Evolutionary conservation across 352 stramenopile species (phyloP).

Genomic region (Phytopythium cucurbitacearum): DNA sequence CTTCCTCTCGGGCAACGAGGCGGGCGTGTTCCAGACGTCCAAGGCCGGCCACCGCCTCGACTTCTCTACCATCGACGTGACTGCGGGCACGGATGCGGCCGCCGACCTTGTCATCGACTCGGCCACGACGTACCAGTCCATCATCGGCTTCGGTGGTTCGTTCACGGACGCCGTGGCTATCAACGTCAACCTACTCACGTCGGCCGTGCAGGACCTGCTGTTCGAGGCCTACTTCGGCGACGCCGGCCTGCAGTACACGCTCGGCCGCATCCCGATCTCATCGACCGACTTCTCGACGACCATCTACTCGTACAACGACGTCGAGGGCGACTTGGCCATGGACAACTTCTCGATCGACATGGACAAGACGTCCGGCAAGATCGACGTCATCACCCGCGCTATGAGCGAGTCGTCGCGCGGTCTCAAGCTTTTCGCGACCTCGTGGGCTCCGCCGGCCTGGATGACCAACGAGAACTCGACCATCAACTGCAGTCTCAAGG

Average conservation of each 20-base stretch:
- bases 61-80: slow-evolving; percentile 28
- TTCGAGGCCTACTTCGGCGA: slow-evolving; percentile 80
- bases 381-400: slow-evolving; percentile 64
- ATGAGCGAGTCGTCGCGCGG: slow-evolving; percentile 30
- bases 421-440: slow-evolving; percentile 72
- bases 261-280: slow-evolving; percentile 82
- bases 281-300: slow-evolving; percentile 84
- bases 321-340: slow-evolving; percentile 76
- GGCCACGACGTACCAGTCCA: slow-evolving; percentile 61
- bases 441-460: slow-evolving; percentile 83
- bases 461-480: slow-evolving; percentile 78
- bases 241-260: slow-evolving; percentile 76
- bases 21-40: slow-evolving; percentile 45
- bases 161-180: slow-evolving; percentile 86
- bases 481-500: slow-evolving; percentile 54
- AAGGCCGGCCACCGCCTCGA: slow-evolving; percentile 43
- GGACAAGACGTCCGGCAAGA: slow-evolving; percentile 71
- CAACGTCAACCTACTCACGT: slow-evolving; percentile 66
- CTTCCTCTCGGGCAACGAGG: slow-evolving; percentile 27
- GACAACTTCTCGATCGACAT: slow-evolving; percentile 80
- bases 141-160: slow-evolving; percentile 85
- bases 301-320: slow-evolving; percentile 86
- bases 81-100: slow-evolving; percentile 8
- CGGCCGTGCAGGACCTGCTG: slow-evolving; percentile 53
- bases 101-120: slow-evolving; percentile 50